Percentiles rank a stretch among this genome's conserved stretches.
Evolutionary conservation across 2,329 filamentous ascomycete genomes (phyloP).

Genomic region (Epichloe glyceriae): DNA sequence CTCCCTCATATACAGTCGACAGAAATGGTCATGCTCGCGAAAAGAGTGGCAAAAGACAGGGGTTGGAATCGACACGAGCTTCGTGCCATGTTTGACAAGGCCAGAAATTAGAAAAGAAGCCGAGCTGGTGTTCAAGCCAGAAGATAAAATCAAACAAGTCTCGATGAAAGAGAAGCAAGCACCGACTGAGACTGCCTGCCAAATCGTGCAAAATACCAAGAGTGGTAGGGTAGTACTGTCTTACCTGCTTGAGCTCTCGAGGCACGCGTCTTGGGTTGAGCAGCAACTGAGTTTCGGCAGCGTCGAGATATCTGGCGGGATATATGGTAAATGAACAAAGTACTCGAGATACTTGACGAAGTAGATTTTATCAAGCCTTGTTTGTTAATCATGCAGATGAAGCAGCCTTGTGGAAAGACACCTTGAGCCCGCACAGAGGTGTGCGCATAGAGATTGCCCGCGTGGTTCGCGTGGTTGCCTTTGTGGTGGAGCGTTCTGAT

Average conservation of each 20-base stretch:
- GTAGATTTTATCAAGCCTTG: too few species aligned
- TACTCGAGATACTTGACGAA: too few species aligned
- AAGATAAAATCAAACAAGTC: too few species aligned
- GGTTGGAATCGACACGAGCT: too few species aligned
- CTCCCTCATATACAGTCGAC: background rate
- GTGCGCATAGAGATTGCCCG: background rate
- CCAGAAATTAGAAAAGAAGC: too few species aligned
- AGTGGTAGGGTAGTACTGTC: background rate
- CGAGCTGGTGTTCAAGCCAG: too few species aligned
- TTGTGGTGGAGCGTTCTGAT: too few species aligned
- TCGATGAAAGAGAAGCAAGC: background rate
- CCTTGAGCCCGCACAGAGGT: too few species aligned
- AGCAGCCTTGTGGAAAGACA: too few species aligned
- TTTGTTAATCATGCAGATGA: too few species aligned
- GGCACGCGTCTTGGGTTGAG: background rate
- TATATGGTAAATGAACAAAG: background rate
- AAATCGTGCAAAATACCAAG: too few species aligned
- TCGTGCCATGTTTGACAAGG: too few species aligned
- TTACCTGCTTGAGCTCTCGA: background rate
- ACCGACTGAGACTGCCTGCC: background rate
- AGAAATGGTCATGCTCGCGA: background rate
- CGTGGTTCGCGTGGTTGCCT: constrained; percentile 3
- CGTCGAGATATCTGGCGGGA: background rate
- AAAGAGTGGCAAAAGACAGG: background rate
- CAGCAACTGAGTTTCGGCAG: background rate